Conservation (phyloP, 78 protist species). For the Dictyostelium intermedium region DNA sequence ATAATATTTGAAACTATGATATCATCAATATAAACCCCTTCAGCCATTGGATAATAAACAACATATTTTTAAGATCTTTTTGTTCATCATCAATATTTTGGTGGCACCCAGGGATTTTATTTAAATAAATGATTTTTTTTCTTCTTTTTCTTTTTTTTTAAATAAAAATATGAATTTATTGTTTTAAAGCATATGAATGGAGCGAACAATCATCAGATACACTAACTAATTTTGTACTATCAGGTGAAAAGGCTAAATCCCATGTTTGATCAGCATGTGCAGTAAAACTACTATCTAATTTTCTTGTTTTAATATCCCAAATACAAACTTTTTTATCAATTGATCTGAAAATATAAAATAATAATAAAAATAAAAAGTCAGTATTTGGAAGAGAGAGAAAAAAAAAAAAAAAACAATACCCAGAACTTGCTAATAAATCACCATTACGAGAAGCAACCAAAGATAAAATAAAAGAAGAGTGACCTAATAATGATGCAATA, state of each 20-base stretch:
- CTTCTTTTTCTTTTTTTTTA: background rate
- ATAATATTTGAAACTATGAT: too few relatives aligned
- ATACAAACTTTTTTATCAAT: conserved; percentile 64
- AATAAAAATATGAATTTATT: background rate
- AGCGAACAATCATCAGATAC: conserved; percentile 62
- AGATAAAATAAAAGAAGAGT: conserved; percentile 48
- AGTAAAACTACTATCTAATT: conserved; percentile 53
- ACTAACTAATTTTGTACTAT: conserved; percentile 35
- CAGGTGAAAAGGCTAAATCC: conserved; percentile 44
- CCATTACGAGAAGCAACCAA: conserved; percentile 41
- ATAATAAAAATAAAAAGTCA: background rate
- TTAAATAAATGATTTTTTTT: too few relatives aligned
- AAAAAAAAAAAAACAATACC: background rate
- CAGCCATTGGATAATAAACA: too few relatives aligned
- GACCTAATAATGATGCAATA: conserved; percentile 68
- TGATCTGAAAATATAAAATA: background rate
- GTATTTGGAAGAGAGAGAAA: too few relatives aligned
- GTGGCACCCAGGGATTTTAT: too few relatives aligned
- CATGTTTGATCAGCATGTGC: conserved; percentile 62
- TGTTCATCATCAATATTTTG: too few relatives aligned
- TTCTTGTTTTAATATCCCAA: conserved; percentile 66
- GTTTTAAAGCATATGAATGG: conserved; percentile 10
- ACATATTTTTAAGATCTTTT: too few relatives aligned
- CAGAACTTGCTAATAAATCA: conserved; percentile 68
- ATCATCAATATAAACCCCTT: too few relatives aligned